Evolutionary conservation across 768 basidiomycete species (phyloP).

Genomic region (Amanita pseudoporphyria): DNA sequence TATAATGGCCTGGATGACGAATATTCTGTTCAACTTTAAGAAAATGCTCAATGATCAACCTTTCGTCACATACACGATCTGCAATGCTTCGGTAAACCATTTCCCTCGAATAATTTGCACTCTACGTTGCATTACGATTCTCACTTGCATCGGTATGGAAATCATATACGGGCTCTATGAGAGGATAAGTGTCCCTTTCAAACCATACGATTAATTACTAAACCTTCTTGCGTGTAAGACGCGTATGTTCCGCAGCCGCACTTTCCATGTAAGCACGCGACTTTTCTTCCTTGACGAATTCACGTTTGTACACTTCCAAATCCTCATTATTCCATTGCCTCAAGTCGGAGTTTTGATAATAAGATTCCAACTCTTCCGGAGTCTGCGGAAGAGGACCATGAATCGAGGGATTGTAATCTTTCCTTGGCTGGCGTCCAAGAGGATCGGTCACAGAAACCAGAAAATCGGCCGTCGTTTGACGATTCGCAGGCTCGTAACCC

Average conservation of each 20-base stretch:
- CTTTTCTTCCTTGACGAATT: conserved; percentile 33
- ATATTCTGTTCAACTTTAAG: conserved; percentile 23
- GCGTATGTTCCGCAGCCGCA: conserved; percentile 42
- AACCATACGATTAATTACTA: neutral
- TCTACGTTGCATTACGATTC: conserved; percentile 32
- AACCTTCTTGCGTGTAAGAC: conserved; percentile 24
- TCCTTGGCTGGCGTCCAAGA: conserved; percentile 35
- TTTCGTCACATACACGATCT: conserved; percentile 22
- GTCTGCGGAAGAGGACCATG: conserved; percentile 29
- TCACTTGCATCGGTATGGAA: conserved; percentile 31
- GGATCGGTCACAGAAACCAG: conserved; percentile 53
- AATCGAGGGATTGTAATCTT: conserved; percentile 15
- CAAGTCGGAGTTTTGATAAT: conserved; percentile 19
- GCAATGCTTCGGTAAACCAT: conserved; percentile 20
- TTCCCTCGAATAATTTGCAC: conserved; percentile 32
- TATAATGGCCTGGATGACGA: conserved; percentile 28
- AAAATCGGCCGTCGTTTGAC: conserved; percentile 61
- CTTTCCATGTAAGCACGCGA: conserved; percentile 33
- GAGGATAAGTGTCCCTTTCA: neutral
- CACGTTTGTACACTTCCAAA: conserved; percentile 35
- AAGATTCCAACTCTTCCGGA: conserved; percentile 37
- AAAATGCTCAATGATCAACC: neutral
- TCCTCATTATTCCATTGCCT: conserved; percentile 22
- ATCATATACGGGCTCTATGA: conserved; percentile 28
- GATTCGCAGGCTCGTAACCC: conserved; percentile 47